Conservation (phyloP, 108 stramenopile species). For the Schizochytrium sp. region DNA sequence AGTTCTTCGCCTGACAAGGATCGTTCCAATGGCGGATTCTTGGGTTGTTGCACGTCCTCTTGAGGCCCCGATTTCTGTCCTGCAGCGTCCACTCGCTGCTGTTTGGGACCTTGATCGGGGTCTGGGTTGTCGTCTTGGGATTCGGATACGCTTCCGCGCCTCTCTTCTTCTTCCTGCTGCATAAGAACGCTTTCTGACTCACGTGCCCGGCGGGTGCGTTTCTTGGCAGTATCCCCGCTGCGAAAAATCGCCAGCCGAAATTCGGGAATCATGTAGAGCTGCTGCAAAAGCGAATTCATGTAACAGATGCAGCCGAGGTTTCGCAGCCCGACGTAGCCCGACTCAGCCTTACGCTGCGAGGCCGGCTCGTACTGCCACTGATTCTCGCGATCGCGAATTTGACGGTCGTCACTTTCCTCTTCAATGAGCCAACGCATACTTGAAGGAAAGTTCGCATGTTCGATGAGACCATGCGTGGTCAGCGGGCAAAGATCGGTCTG, state of each 20-base stretch:
- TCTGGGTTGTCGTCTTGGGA: too few relatives aligned
- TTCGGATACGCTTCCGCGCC: too few relatives aligned
- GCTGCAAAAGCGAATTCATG: conserved; percentile 58
- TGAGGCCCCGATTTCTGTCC: too few relatives aligned
- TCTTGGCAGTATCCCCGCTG: background rate
- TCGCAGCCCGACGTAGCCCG: conserved; percentile 45
- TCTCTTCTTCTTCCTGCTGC: background rate
- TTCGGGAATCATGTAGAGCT: conserved; percentile 27
- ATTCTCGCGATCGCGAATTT: background rate
- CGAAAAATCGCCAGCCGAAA: conserved; percentile 15
- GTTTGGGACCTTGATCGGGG: too few relatives aligned
- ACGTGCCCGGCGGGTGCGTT: background rate
- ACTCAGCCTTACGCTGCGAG: conserved; percentile 21
- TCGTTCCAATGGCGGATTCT: background rate
- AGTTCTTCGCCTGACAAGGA: background rate
- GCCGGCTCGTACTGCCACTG: background rate
- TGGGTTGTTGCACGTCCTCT: too few relatives aligned
- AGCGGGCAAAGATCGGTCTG: background rate
- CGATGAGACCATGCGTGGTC: background rate
- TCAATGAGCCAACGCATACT: background rate
- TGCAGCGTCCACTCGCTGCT: too few relatives aligned
- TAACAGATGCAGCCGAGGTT: conserved; percentile 61
- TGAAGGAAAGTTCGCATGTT: background rate
- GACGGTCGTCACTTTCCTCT: background rate
- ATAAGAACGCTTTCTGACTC: background rate